Evolutionary conservation across 1,284 basidiomycete species (phyloP), one percentile per base, ranked within the genome.

Genomic region (Moesziomyces sp.): DNA sequence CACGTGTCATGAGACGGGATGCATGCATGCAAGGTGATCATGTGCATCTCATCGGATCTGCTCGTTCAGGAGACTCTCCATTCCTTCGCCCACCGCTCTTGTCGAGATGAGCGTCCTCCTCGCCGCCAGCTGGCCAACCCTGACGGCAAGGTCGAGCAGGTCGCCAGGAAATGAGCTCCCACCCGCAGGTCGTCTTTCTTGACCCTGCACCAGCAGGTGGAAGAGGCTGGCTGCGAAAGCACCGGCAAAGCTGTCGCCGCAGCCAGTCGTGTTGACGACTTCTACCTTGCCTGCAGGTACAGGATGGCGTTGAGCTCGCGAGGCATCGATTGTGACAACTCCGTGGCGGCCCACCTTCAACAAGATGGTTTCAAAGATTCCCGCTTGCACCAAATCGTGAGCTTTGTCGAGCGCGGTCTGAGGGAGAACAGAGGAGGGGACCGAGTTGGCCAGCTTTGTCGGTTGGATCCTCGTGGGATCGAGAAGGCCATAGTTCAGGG

Each of bases 191-290:
- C 16, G n/a, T 7, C 21, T 6, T 30, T 7, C n/a, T n/a, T n/a
- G 46, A 1, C 30, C 13, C 13, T 21, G n/a, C 24, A 18, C n/a
- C 9, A 61, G 57, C 3, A 63, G 26, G 30, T 58, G 56, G 8
- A 46, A 67, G 13, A 74, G 52, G 14, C 49, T 58, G 4, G 77
- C 81, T 7, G 77, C 50, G 38, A 84, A 63, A 5, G 73, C 77
- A 6, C 81, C 81, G 18, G 74, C 77, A 44, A 83, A 83, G 21
- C 78, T 77, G 58, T 84, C 82, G n/a, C 82, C 82, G 23, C 80
- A 80, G 1, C 82, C 82, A 0, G 82, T 83, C 2, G 78, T 81
- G 57, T 79, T 84, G 45, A 74, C 57, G 1, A 71, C 38, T 2
- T 50, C 3, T 4, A 60, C 44, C 35, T 54, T 8, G 46, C 63